A percentile compares a stretch with the other conserved stretches of the same genome.
These are phyloP conservation scores for Hymenochaete sp. DNA, from an alignment of 1,284 basidiomycete species.

Conservation along the genomic window DNA sequence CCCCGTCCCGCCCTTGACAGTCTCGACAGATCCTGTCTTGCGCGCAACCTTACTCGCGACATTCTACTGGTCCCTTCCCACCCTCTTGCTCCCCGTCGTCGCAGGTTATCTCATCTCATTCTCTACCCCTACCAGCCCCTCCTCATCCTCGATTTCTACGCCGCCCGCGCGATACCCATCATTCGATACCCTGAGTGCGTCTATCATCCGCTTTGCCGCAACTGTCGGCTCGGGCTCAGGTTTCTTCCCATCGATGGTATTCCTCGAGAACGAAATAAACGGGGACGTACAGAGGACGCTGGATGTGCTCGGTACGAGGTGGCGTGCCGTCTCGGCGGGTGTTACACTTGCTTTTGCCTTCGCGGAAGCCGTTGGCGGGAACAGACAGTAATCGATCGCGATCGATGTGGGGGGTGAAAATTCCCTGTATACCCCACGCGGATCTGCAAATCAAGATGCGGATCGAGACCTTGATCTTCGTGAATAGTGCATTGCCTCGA, in stretches of 20 bases:
- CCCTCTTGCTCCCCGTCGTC: constrained; percentile 44
- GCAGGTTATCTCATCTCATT: constrained; percentile 53
- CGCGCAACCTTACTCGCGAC: constrained; percentile 43
- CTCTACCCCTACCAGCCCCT: constrained; percentile 11
- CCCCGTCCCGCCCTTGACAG: constrained; percentile 37
- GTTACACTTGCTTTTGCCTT: constrained; percentile 53
- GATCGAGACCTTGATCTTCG: no score
- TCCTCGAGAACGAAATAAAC: constrained; percentile 23
- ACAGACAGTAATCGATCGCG: no score
- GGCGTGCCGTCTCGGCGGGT: constrained; percentile 44
- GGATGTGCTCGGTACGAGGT: constrained; percentile 44
- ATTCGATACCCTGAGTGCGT: constrained; percentile 50
- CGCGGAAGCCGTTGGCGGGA: constrained; percentile 42
- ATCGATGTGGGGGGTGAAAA: no score
- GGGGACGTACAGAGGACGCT: constrained; percentile 18
- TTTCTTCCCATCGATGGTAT: constrained; percentile 28
- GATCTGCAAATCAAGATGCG: no score
- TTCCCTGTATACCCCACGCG: no score
- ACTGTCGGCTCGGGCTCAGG: constrained; percentile 39
- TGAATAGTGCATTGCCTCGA: no score
- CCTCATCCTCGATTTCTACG: neutral
- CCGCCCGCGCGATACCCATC: constrained; percentile 24
- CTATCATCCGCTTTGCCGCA: constrained; percentile 50
- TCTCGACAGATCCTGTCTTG: constrained; percentile 34
- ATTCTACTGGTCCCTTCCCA: constrained; percentile 42